Base-by-base conservation (phyloP, 176 grass and related monocot species). In the Calamus simplicifolius region DNA sequence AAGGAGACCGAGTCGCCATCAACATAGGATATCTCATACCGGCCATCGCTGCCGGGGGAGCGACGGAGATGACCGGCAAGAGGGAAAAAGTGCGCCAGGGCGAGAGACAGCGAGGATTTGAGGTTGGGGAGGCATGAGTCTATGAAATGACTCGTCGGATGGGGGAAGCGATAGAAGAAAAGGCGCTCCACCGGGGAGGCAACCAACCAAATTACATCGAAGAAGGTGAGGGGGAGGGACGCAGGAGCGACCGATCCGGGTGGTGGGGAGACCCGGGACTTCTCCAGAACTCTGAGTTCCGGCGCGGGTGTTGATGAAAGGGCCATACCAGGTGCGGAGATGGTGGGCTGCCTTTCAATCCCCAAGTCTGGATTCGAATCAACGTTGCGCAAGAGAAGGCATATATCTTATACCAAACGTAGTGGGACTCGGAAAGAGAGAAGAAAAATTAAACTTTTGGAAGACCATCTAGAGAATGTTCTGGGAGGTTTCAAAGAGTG, bases 1-100 rank as follows among this genome's bases (percentile, higher is more conserved):
- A 79, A 67, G 2, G 53, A 6, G 18, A 79, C 76, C 0, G 59
- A 54, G 56, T 79, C 76, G 62, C 76, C 68, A 1, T 64, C 76
- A 23, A 61, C 52, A 18, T 79, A 79, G 52, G 29, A 63, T 21
- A 64, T 38, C 51, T 79, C 75, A 6, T 64, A 52, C 2, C 23
- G 59, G 51, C 72, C 53, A 0, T 64, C 28, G 16, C 51, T 79
- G 2, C n/a, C 29, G 4, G 68, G 52, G n/a, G 25, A 58, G 14
- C 4, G 68, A 13, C 75, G 58, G 52, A 52, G 23, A 48, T 23
- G 26, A 7, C 68, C 75, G 25, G 75, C 59, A 2, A 79, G 18
- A 3, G 67, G 67, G 51, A 64, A 79, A 52, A 58, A 79, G 28
- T 27, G 69, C 10, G 35, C 49, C 51, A 79, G 76, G 18, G 68